Evolutionary conservation across 2,329 filamentous ascomycete species (phyloP), one percentile per base, ranked within the genome.

Genomic region (Botrytis fragariae): DNA sequence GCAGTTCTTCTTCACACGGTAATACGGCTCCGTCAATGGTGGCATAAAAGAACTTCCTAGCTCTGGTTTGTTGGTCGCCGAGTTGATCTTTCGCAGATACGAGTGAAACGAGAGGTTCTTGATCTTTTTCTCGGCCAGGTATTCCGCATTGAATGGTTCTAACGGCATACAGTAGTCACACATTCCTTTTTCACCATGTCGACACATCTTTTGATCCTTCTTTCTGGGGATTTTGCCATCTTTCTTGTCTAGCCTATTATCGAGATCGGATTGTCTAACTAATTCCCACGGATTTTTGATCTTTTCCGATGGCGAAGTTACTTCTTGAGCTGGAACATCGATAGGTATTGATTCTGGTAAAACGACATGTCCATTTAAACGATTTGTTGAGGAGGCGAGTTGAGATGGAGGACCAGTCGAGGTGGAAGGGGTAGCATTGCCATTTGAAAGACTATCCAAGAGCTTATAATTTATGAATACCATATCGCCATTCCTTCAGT

Each of bases 111-210:
- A 98, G 42, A 96, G 87, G 83, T 99, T 97, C 83, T 99, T 99
- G 87, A 99, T 98, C 87, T 98, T 98, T 86, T 95, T 97, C 79
- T 99, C 95, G 44, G 90, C 89, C 29, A 99, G 87, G 79, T 98
- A 98, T 72, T 90, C 90, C n/a, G 92, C 83, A 80, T 97, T 91
- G 83, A 97, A 99, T 0, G 96, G 96, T 80, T 99, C 96, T 69
- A 98, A 84, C 0, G 97, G 97, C 89, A 97, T 97, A 84, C 96
- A 99, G 84, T 98, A 97, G 84, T 99, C 96, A 83, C 96, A 99
- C 96, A 99, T 99, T 82, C 96, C 96, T 84, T 97, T 98, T 69
- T 92, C 91, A 1, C 95, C 95, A 82, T 99, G 96, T 75, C 93
- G 91, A 84, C 96, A 99, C 94, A 99, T 96, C 81, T 93, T 93